Evolutionary conservation across 495 filamentous ascomycete genomes (phyloP), one percentile per base, ranked within the genome.

Genomic region (Penicillium bovifimosum): DNA sequence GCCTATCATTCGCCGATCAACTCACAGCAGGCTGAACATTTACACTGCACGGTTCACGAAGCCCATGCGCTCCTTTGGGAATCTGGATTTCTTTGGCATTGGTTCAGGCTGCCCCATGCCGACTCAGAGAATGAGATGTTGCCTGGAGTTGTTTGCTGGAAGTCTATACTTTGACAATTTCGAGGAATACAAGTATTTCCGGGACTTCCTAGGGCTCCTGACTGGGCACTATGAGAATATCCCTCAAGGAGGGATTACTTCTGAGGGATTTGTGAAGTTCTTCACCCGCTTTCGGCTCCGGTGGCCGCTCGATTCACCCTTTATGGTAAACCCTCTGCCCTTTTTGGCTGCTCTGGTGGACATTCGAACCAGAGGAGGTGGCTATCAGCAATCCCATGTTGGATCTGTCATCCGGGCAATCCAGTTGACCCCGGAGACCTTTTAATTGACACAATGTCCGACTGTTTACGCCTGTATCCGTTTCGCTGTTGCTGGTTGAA

Each of bases 111-210:
- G 11, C 17, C 39, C 14, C 31, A 34, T 24, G 49, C 53, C 35
- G 14, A 38, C 6, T 18, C 14, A n/a, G n/a, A n/a, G n/a, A 9
- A 43, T 41, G 16, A 43, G 36, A 5, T 45, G 26, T 50, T 66
- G 80, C 31, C 68, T 87, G 20, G 83, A 82, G 55, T 64, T 88
- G 6, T 88, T 87, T 52, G 74, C 84, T 1, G 83, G 84, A n/a
- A 79, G 81, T 52, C 74, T 86, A 8, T 88, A 84, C 60, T 66
- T 88, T 14, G 47, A 56, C 11, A 68, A 66, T 6, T 80, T 71
- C 50, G 52, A 65, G 8, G 72, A 82, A 20, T 87, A 86, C 56
- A 38, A 68, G 9, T 49, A 57, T n/a, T 44, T 81, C 2, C 84
- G 80, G 43, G 46, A 63, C 1, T 82, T 78, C 53, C 62, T 89